Conservation (phyloP, 2,329 filamentous ascomycete species). For the Aspergillus carbonarius region DNA sequence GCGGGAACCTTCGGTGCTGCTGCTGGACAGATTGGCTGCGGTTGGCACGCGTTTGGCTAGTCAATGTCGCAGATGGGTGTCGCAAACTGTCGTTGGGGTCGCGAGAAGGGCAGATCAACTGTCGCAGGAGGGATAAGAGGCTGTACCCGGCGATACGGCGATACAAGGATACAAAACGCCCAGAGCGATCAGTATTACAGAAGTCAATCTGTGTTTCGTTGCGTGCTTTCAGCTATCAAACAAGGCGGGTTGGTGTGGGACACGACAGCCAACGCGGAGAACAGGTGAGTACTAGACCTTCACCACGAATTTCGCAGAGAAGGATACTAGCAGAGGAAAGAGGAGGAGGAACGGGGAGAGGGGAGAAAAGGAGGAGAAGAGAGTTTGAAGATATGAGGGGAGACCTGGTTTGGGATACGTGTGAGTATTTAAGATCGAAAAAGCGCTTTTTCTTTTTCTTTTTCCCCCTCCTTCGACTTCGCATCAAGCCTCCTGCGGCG, state of each 20-base stretch:
- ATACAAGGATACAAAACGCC: slow-evolving; percentile 18
- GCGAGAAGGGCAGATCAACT: slow-evolving; percentile 6
- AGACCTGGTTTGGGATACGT: slow-evolving; percentile 5
- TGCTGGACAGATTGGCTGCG: slow-evolving; percentile 13
- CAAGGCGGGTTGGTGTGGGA: slow-evolving; percentile 9
- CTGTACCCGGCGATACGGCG: slow-evolving; percentile 11
- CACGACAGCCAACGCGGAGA: slow-evolving; percentile 7
- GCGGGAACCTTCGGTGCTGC: slow-evolving; percentile 6
- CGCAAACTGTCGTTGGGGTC: slow-evolving; percentile 10
- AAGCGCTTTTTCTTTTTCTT: slow-evolving; percentile 2
- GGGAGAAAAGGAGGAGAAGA: not conserved
- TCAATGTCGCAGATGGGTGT: slow-evolving; percentile 14
- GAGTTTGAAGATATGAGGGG: not conserved
- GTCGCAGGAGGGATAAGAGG: slow-evolving; percentile 2
- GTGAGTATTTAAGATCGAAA: slow-evolving; percentile 11
- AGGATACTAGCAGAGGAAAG: not conserved
- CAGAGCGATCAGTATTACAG: slow-evolving; percentile 16
- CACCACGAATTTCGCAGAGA: not conserved
- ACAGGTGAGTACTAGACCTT: slow-evolving; percentile 3
- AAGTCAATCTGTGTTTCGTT: slow-evolving; percentile 18
- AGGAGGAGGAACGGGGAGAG: not conserved
- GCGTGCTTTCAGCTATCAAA: slow-evolving; percentile 19
- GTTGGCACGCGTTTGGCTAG: slow-evolving; percentile 6
- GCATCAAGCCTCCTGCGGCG: slow-evolving; percentile 2
- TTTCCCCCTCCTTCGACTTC: slow-evolving; percentile 1